These are phyloP conservation scores for Peronospora destructor DNA, from an alignment of 352 stramenopile species.

Conservation along the genomic window DNA sequence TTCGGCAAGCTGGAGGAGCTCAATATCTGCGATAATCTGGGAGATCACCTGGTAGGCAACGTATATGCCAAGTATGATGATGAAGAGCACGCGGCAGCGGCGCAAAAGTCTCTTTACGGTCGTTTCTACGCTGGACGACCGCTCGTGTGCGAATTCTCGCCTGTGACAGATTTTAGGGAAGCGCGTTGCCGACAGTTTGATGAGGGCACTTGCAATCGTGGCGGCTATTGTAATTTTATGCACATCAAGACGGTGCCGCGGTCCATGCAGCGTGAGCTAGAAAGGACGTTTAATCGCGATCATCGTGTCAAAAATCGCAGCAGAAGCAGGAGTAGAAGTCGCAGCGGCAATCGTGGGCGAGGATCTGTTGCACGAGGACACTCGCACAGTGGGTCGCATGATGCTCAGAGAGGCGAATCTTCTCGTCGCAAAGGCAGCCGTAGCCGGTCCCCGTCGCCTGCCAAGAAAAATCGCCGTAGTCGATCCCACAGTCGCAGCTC, in stretches of 20 bases:
- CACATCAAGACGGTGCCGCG: conserved; percentile 91
- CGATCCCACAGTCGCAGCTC: conserved; percentile 58
- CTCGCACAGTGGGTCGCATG: conserved; percentile 42
- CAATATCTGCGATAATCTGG: conserved; percentile 99
- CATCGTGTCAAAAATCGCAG: conserved; percentile 39
- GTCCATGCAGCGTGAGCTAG: conserved; percentile 78
- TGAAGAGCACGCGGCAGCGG: conserved; percentile 95
- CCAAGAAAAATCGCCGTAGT: conserved; percentile 37
- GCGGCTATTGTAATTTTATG: conserved; percentile 99
- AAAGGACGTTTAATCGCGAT: conserved; percentile 79
- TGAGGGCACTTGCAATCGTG: conserved; percentile 94
- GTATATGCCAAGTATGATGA: conserved; percentile 99
- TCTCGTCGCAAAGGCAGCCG: conserved; percentile 39
- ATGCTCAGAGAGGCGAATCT: conserved; percentile 34
- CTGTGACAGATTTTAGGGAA: conserved; percentile 98
- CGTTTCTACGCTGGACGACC: conserved; percentile 95
- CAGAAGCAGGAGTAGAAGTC: conserved; percentile 43
- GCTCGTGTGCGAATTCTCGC: conserved; percentile 96
- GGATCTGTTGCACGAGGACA: conserved; percentile 28
- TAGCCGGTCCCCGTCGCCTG: conserved; percentile 39
- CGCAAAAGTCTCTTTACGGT: conserved; percentile 93
- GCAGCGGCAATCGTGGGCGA: conserved; percentile 32
- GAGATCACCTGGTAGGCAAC: conserved; percentile 99
- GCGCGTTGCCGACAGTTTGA: conserved; percentile 98
- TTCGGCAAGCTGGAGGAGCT: conserved; percentile 97